Evolutionary conservation across 371 early-diverging fungal species (phyloP), one percentile per base, ranked within the genome.

Genomic region (Mortierella polycephala): DNA sequence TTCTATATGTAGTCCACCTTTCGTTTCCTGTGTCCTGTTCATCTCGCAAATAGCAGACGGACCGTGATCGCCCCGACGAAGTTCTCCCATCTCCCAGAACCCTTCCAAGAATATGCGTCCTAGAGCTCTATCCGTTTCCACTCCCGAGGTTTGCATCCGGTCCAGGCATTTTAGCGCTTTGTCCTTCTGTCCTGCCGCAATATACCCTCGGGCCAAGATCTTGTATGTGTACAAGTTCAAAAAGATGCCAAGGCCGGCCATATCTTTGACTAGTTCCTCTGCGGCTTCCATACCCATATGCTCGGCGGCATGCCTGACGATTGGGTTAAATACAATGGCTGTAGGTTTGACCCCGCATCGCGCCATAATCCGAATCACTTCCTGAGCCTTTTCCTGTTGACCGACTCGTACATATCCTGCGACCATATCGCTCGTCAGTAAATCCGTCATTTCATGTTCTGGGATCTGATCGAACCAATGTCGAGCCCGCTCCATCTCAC

Each of bases 281-380:
- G 77, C 77, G 1, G 69, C 60, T 58, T 67, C 77, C 77, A 76
- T 76, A 16, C 64, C 61, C 12, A 76, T 30, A n/a, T 59, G 49
- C 16, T 60, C 49, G 39, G 52, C 61, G 0, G 77, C 71, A 64
- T 76, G 77, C 21, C 71, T 64, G 0, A 76, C 65, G 13, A 76
- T 71, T 1, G 77, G 77, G 54, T 76, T 76, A 40, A 71, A 76
- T 7, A 76, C 77, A 20, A 76, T 76, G 10, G 77, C 77, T 5
- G 77, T 71, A 5, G 77, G 77, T 42, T 68, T 67, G 57, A 76
- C 61, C n/a, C 77, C 77, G 44, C 68, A 71, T 0, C 71, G 51
- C 14, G 77, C 71, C 77, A 76, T 76, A 62, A 76, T 61, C 58
- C 64, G 71, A 53, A 76, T 76, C 58, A 76, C 69, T n/a, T 76